phyloP scores from a whole-genome alignment of 2,329 filamentous ascomycete genomes.

The Bipolaris oryzae region DNA sequence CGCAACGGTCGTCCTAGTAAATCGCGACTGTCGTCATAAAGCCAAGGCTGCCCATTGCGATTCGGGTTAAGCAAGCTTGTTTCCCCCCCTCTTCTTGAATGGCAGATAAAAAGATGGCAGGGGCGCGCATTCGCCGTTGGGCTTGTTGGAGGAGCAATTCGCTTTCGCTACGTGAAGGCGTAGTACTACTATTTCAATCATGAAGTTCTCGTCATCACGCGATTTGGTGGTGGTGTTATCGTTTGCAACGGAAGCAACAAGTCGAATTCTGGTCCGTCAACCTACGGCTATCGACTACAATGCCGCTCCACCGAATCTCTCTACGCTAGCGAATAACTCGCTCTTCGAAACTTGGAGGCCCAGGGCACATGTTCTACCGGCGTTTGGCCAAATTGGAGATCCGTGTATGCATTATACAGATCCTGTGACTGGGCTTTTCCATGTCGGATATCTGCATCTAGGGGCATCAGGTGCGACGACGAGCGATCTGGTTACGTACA shows the following conservation, averaged over 20 bases:
- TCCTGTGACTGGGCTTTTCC: conserved; percentile 52
- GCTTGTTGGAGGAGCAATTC: too few relatives aligned
- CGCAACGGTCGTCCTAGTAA: background rate
- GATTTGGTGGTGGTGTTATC: conserved; percentile 1
- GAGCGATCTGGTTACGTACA: conserved; percentile 52
- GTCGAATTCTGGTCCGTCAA: conserved; percentile 17
- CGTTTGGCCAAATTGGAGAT: conserved; percentile 51
- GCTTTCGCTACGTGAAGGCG: background rate
- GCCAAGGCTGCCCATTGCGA: background rate
- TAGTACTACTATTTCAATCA: background rate
- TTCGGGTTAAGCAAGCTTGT: background rate
- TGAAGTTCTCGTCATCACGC: conserved; percentile 9
- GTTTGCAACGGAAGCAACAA: conserved; percentile 4
- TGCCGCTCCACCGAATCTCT: conserved; percentile 27
- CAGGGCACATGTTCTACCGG: conserved; percentile 51
- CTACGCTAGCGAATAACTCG: conserved; percentile 23
- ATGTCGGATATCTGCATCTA: conserved; percentile 54
- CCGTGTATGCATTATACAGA: conserved; percentile 56
- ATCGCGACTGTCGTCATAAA: conserved; percentile 10
- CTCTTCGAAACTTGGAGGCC: conserved; percentile 40
- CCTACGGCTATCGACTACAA: conserved; percentile 18
- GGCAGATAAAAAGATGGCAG: conserved; percentile 2
- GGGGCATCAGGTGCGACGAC: conserved; percentile 43
- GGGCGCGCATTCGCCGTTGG: too few relatives aligned
- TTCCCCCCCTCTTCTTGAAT: background rate